Conservation (phyloP, 768 basidiomycete species). For the Hypholoma fasciculare region DNA sequence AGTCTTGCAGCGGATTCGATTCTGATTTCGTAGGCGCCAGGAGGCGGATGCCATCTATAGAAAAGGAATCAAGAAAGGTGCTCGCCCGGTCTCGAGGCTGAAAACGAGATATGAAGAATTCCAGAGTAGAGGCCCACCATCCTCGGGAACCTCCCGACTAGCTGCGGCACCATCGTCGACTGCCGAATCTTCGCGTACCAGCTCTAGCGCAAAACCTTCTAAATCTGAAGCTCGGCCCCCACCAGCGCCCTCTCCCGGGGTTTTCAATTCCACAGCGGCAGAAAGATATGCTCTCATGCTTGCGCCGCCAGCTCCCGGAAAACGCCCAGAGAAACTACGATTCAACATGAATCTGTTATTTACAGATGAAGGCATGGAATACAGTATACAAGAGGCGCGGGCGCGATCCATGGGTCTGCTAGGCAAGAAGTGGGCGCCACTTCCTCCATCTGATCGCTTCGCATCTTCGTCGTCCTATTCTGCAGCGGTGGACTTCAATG, state of each 20-base stretch:
- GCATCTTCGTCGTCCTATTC: constrained; percentile 33
- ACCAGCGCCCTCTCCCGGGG: constrained; percentile 25
- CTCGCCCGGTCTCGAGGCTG: constrained; percentile 81
- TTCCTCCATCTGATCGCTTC: constrained; percentile 47
- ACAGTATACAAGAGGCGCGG: constrained; percentile 81
- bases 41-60: constrained; percentile 84
- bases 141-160: constrained; percentile 30
- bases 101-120: constrained; percentile 84
- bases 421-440: constrained; percentile 80
- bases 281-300: constrained; percentile 72
- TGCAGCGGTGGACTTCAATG: constrained; percentile 37
- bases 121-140: constrained; percentile 51
- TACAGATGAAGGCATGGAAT: constrained; percentile 79
- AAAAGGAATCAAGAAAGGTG: constrained; percentile 78
- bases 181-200: constrained; percentile 15
- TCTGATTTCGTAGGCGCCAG: constrained; percentile 44
- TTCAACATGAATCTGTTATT: constrained; percentile 72
- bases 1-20: background rate
- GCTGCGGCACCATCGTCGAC: constrained; percentile 19
- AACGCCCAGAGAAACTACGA: constrained; percentile 69
- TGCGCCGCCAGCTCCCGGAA: constrained; percentile 65
- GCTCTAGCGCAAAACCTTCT: constrained; percentile 6
- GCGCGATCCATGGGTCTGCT: constrained; percentile 81
- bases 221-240: constrained; percentile 16
- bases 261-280: constrained; percentile 40